phyloP scores from a whole-genome alignment of 1,284 basidiomycete genomes.

The Naganishia sp. region DNA sequence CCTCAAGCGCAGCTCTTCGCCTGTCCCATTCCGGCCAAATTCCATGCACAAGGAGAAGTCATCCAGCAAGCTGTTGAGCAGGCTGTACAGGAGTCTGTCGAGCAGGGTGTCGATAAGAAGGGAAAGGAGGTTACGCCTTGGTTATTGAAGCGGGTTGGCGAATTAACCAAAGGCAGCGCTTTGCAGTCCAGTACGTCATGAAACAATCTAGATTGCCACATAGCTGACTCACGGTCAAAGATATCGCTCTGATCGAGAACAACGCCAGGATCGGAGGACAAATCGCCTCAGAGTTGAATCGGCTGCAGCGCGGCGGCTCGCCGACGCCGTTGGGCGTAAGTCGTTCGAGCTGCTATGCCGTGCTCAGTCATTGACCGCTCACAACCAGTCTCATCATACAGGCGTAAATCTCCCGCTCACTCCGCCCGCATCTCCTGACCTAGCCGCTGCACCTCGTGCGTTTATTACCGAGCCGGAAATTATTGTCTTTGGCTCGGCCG shows the following conservation, averaged over 20 bases:
- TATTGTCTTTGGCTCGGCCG: conserved; percentile 77
- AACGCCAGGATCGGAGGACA: conserved; percentile 82
- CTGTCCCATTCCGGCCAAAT: conserved; percentile 82
- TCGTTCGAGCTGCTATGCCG: neutral
- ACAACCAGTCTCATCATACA: conserved; percentile 17
- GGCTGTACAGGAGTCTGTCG: conserved; percentile 80
- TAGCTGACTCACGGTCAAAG: conserved; percentile 52
- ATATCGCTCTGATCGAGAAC: conserved; percentile 87
- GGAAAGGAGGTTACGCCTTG: conserved; percentile 97
- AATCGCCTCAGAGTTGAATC: conserved; percentile 75
- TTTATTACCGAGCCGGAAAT: conserved; percentile 50
- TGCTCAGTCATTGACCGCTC: conserved; percentile 15
- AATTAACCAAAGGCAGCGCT: conserved; percentile 76
- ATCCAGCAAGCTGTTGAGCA: conserved; percentile 82
- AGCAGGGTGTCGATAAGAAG: conserved; percentile 72
- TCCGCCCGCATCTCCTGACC: conserved; percentile 3
- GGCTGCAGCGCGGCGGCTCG: conserved; percentile 3
- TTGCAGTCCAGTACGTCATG: conserved; percentile 65
- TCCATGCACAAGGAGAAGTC: conserved; percentile 65
- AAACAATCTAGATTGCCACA: neutral
- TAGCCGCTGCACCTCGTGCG: conserved; percentile 27
- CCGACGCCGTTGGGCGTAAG: conserved; percentile 12
- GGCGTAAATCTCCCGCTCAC: conserved; percentile 11
- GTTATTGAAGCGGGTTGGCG: conserved; percentile 80
- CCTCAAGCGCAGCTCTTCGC: conserved; percentile 67